Evolutionary conservation across 139 green algal genomes (phyloP).

Genomic region (Auxenochlorella pyrenoidosa): DNA sequence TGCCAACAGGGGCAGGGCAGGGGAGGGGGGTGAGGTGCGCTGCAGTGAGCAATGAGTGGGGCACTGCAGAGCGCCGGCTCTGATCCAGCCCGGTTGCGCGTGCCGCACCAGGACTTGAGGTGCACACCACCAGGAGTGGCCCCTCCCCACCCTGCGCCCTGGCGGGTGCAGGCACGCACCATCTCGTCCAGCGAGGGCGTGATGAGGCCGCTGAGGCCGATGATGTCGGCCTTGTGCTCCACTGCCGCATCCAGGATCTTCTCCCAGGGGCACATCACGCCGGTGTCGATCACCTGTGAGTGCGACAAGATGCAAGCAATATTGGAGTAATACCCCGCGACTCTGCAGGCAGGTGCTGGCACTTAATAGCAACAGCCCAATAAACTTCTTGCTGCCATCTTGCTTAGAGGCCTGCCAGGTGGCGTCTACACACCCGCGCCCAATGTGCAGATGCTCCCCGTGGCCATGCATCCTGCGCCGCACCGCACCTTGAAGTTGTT

Average conservation of each 20-base stretch:
- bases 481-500: constrained; percentile 98
- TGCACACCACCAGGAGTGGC: no score
- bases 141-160: no score
- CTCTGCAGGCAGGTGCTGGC: no score
- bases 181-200: constrained; percentile 89
- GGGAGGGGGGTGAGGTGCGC: not conserved
- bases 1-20: not conserved
- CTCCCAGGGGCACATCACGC: constrained; percentile 96
- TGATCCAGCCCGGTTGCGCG: not conserved
- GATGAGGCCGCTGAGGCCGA: constrained; percentile 98
- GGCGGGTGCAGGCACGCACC: no score
- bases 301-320: not conserved
- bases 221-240: constrained; percentile 95
- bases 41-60: not conserved
- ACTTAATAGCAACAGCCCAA: no score
- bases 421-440: no score
- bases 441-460: not conserved
- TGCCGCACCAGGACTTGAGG: no score
- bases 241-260: constrained; percentile 93
- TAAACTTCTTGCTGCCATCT: no score
- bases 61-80: no score
- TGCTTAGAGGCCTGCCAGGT: no score
- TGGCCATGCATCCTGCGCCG: not conserved
- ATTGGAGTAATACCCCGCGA: not conserved
- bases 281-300: constrained; percentile 89